Percentiles rank a stretch among this genome's conserved stretches.
Conservation (phyloP, 257 asterid genomes). For the Solanum verrucosum region DNA sequence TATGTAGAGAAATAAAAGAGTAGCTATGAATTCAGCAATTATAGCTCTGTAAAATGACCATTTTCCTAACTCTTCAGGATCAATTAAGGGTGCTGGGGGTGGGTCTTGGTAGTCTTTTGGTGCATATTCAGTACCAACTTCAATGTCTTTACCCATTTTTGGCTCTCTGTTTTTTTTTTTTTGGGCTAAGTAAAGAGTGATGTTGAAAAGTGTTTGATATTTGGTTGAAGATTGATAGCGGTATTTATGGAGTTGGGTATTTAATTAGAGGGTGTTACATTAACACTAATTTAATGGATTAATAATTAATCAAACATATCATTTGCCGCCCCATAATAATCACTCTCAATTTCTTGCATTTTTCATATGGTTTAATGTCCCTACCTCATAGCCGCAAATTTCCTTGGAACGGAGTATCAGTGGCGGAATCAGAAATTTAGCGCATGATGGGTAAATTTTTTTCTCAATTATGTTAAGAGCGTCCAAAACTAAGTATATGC, state of each 20-base stretch:
- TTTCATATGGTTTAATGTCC: neutral
- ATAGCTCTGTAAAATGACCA: conserved; percentile 72
- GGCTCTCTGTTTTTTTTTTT: neutral
- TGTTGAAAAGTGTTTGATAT: neutral
- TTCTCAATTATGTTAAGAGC: no score
- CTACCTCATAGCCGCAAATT: neutral
- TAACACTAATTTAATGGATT: neutral
- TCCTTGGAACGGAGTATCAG: fast-evolving
- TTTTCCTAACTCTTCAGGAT: conserved; percentile 41
- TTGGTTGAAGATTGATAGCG: conserved; percentile 7
- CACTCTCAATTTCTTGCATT: neutral
- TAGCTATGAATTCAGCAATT: conserved; percentile 68
- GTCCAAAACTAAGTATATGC: no score
- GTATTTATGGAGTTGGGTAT: conserved; percentile 26
- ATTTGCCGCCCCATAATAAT: neutral
- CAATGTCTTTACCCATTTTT: conserved; percentile 36
- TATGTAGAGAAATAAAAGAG: conserved; percentile 52
- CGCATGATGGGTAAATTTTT: no score
- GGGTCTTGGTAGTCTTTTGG: conserved; percentile 65
- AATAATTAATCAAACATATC: neutral
- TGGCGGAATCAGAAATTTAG: no score
- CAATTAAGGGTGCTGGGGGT: conserved; percentile 52
- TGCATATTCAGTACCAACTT: conserved; percentile 35
- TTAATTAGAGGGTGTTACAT: neutral
- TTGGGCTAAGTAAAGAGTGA: neutral